A percentile compares a stretch with the other conserved stretches of the same genome.
Evolutionary conservation across 2,329 filamentous ascomycete genomes (phyloP).

Genomic region (Hypoxylon sp.): DNA sequence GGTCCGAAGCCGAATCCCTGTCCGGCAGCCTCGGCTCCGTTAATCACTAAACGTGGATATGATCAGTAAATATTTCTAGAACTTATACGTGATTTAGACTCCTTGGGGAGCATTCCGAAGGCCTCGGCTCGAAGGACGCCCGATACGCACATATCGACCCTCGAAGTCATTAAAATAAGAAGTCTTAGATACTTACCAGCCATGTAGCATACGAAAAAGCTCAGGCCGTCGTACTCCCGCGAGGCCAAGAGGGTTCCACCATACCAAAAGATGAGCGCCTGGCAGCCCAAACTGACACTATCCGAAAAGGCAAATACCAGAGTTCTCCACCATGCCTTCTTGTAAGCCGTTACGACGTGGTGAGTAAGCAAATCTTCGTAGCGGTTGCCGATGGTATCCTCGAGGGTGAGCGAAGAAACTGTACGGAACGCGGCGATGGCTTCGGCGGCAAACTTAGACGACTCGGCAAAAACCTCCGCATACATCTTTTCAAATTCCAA

Average conservation of each 20-base stretch:
- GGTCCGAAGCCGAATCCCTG: slow-evolving; percentile 77
- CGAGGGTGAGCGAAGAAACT: slow-evolving; percentile 78
- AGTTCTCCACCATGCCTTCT: slow-evolving; percentile 73
- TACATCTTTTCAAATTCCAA: slow-evolving; percentile 79
- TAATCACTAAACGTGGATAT: slow-evolving; percentile 62
- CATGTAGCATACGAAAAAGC: slow-evolving; percentile 74
- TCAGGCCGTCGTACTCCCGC: slow-evolving; percentile 63
- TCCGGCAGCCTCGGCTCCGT: slow-evolving; percentile 77
- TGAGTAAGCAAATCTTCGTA: slow-evolving; percentile 72
- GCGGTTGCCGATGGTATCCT: slow-evolving; percentile 73
- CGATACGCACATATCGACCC: neutral
- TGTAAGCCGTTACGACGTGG: slow-evolving; percentile 73
- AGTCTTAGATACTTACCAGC: slow-evolving; percentile 54
- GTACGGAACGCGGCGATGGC: slow-evolving; percentile 82
- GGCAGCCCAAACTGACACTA: slow-evolving; percentile 73
- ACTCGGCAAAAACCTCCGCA: slow-evolving; percentile 76
- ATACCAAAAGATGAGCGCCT: slow-evolving; percentile 78
- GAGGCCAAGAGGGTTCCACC: slow-evolving; percentile 71
- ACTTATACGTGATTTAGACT: neutral
- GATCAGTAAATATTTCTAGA: slow-evolving; percentile 15
- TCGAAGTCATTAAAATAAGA: neutral
- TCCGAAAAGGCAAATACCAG: slow-evolving; percentile 79
- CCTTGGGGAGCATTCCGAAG: neutral
- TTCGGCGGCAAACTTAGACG: slow-evolving; percentile 81
- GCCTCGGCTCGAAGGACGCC: neutral